Conservation (phyloP, 2,329 filamentous ascomycete species). For the Paecilomyces fulvus region DNA sequence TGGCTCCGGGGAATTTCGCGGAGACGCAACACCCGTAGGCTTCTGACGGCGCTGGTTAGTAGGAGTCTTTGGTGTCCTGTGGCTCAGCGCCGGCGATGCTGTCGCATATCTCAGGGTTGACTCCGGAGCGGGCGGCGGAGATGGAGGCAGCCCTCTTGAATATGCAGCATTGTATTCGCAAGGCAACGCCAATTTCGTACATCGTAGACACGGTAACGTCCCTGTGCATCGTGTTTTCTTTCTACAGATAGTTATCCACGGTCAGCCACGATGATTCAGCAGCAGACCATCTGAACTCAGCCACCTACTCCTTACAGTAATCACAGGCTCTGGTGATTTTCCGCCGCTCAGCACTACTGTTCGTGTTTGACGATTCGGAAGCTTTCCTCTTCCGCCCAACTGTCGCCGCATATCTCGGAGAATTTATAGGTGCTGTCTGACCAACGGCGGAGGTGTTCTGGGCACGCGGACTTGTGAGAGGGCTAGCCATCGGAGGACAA, state of each 20-base stretch:
- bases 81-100: constrained; percentile 3
- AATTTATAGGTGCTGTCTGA: not conserved
- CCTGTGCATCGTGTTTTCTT: constrained; percentile 32
- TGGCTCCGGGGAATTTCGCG: constrained; percentile 37
- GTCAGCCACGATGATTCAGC: constrained; percentile 2
- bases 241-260: constrained; percentile 1
- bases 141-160: constrained; percentile 28
- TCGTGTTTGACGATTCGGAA: constrained; percentile 11
- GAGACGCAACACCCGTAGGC: constrained; percentile 10
- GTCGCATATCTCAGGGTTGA: constrained; percentile 8
- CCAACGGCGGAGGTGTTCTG: not conserved
- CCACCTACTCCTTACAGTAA: constrained; percentile 24
- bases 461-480: not conserved
- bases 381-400: constrained; percentile 22
- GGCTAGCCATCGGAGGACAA: constrained; percentile 5
- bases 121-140: constrained; percentile 16
- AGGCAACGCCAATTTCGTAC: constrained; percentile 21
- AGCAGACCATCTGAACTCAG: not conserved
- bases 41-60: not conserved
- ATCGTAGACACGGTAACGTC: constrained; percentile 27
- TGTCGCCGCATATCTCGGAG: not conserved
- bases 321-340: constrained; percentile 33
- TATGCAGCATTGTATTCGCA: constrained; percentile 31
- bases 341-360: constrained; percentile 17
- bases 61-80: not conserved